A percentile compares a stretch with the other conserved stretches of the same genome.
Evolutionary conservation across 2,329 filamentous ascomycete genomes (phyloP).

Genomic region (Fusarium verticillioides): DNA sequence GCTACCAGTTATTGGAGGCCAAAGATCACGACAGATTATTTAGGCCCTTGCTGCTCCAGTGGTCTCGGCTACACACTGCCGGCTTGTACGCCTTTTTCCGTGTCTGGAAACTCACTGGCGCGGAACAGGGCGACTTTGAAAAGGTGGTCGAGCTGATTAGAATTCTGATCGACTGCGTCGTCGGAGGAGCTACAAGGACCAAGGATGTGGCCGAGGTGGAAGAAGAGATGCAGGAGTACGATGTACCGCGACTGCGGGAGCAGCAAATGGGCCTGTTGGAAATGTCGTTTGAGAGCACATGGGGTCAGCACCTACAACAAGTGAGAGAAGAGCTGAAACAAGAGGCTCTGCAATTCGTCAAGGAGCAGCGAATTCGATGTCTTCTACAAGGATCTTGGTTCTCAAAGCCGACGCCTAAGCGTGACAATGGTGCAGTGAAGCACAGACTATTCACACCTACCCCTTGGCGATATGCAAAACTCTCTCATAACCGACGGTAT

Average conservation of each 20-base stretch:
- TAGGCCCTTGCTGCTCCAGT: conserved; percentile 87
- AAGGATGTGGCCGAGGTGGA: conserved; percentile 90
- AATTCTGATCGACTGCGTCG: conserved; percentile 88
- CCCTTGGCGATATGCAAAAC: conserved; percentile 83
- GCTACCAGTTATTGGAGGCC: conserved; percentile 77
- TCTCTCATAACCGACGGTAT: conserved; percentile 91
- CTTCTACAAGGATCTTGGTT: conserved; percentile 94
- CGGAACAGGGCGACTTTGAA: conserved; percentile 86
- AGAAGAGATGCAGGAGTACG: conserved; percentile 86
- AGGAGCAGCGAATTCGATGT: conserved; percentile 93
- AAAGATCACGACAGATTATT: conserved; percentile 89
- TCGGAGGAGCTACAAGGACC: conserved; percentile 82
- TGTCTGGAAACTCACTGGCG: conserved; percentile 90
- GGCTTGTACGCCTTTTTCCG: conserved; percentile 89
- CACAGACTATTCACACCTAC: conserved; percentile 60
- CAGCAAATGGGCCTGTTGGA: conserved; percentile 95
- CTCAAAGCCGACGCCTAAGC: conserved; percentile 58
- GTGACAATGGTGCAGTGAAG: conserved; percentile 50
- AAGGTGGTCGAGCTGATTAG: conserved; percentile 93
- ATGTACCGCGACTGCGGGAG: conserved; percentile 80
- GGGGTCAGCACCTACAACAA: conserved; percentile 89
- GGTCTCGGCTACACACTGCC: conserved; percentile 89
- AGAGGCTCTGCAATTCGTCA: conserved; percentile 94
- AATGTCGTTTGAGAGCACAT: conserved; percentile 91
- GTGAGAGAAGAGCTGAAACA: conserved; percentile 92